Percentiles rank a stretch among this genome's conserved stretches.
Conservation (phyloP, 2,329 filamentous ascomycete species). For the Penicillium sp. region DNA sequence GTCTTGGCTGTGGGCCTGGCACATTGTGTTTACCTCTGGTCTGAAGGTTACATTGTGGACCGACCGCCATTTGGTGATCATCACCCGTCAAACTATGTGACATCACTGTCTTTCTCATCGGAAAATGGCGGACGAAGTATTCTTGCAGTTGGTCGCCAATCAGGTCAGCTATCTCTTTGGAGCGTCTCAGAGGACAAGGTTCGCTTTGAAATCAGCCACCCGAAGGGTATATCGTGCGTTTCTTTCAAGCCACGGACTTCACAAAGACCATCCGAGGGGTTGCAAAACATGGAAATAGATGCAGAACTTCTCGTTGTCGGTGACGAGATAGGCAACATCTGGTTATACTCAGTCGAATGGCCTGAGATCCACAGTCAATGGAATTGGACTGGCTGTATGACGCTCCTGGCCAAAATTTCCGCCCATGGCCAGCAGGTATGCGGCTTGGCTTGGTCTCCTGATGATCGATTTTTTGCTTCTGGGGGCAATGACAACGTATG, state of each 20-base stretch:
- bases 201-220: conserved; percentile 74
- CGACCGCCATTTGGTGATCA: conserved; percentile 57
- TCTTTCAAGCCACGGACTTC: conserved; percentile 71
- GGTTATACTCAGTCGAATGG: conserved; percentile 92
- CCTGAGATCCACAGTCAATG: conserved; percentile 56
- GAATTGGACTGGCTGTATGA: conserved; percentile 76
- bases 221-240: conserved; percentile 72
- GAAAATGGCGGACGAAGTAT: conserved; percentile 72
- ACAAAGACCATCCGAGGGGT: conserved; percentile 50
- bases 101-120: conserved; percentile 89
- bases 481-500: conserved; percentile 93
- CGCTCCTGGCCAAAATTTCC: conserved; percentile 71
- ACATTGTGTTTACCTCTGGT: conserved; percentile 83
- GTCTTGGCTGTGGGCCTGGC: conserved; percentile 83
- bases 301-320: conserved; percentile 86
- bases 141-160: conserved; percentile 78
- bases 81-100: conserved; percentile 60
- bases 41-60: conserved; percentile 68
- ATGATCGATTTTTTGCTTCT: conserved; percentile 76
- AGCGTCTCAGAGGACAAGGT: conserved; percentile 66
- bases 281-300: conserved; percentile 53
- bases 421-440: conserved; percentile 90
- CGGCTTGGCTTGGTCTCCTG: conserved; percentile 81
- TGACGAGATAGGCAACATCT: conserved; percentile 78
- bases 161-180: conserved; percentile 75